Evolutionary conservation across 805 yeast genomes (phyloP), one percentile per base, ranked within the genome.

Genomic region (Kazachstania psychrophila): DNA sequence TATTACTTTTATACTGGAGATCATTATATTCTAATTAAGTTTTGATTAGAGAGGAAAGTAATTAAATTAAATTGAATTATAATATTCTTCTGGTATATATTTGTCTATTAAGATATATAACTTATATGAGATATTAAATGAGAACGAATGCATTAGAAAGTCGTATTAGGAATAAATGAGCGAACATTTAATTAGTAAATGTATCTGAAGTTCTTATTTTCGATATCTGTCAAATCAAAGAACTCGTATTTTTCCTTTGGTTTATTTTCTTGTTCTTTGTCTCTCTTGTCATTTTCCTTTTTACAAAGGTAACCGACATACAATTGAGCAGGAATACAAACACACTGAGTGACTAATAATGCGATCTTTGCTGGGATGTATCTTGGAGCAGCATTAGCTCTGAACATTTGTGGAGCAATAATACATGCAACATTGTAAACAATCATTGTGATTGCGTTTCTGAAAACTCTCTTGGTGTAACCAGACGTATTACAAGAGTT

Each of bases 401-500:
- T 68, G 56, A 77, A 77, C 47, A 75, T 58, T 47, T 77, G 81
- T 3, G 86, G 83, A 0, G 82, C 84, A 33, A 75, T 62, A 41
- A 80, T 58, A 46, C 77, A 69, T 6, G 78, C 74, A 17, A 75
- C 54, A 9, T 76, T 73, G 48, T 74, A 75, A n/a, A 69, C 72
- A 36, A 75, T 61, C 75, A 75, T 69, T 0, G 76, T 73, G 17
- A 69, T 47, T 5, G 71, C 73, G 46, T 73, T 74, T 41, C 79
- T 59, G 23, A 68, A 67, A 18, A 73, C 56, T 42, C 75, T 66
- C 48, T 76, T 76, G 5, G 79, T 73, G 38, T 73, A 71, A 2
- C 82, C 81, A 1, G 81, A 73, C 7, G 79, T 74, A 45, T 75
- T 75, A 31, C 77, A 69, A 38, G 72, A 67, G 42, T 73, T 73